Percentiles rank a stretch among this genome's conserved stretches.
phyloP scores from a whole-genome alignment of 805 yeast species.

The Pichia gijzeniarum region DNA sequence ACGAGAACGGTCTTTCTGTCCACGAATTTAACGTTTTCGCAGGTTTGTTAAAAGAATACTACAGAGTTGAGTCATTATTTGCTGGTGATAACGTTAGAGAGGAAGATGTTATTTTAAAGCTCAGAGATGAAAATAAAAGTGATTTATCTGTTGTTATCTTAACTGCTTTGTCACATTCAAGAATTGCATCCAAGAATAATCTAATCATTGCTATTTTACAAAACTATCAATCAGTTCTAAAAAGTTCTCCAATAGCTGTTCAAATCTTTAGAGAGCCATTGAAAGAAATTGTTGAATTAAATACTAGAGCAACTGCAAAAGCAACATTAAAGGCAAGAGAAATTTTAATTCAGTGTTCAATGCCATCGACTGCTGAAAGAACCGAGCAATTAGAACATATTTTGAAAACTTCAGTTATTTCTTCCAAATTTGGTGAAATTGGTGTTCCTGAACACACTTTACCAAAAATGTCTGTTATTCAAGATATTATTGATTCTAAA shows the following conservation, averaged over 20 bases:
- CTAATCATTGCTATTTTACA: slow-evolving; percentile 79
- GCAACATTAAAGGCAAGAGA: slow-evolving; percentile 95
- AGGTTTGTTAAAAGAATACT: slow-evolving; percentile 61
- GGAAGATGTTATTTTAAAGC: slow-evolving; percentile 79
- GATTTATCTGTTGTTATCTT: slow-evolving; percentile 67
- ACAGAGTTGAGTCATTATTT: slow-evolving; percentile 71
- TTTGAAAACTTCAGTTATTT: slow-evolving; percentile 83
- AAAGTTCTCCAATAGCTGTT: slow-evolving; percentile 57
- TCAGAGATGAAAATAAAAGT: slow-evolving; percentile 83
- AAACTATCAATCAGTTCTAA: slow-evolving; percentile 74
- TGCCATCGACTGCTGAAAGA: slow-evolving; percentile 94
- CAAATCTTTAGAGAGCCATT: slow-evolving; percentile 68
- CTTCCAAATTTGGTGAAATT: slow-evolving; percentile 81
- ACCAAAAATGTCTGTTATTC: slow-evolving; percentile 74
- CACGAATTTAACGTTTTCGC: slow-evolving; percentile 81
- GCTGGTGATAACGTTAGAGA: slow-evolving; percentile 71
- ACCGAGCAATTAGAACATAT: slow-evolving; percentile 97
- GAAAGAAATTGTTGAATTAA: slow-evolving; percentile 78
- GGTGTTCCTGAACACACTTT: slow-evolving; percentile 63
- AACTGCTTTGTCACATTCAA: slow-evolving; percentile 79
- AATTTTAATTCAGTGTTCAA: slow-evolving; percentile 89
- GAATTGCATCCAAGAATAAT: slow-evolving; percentile 90
- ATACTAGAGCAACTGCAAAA: slow-evolving; percentile 84
- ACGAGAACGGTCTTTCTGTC: slow-evolving; percentile 66
- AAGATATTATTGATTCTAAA: slow-evolving; percentile 92